These are phyloP conservation scores for Poa pratensis DNA, from an alignment of 176 grass and related monocot species.

Conservation along the genomic window DNA sequence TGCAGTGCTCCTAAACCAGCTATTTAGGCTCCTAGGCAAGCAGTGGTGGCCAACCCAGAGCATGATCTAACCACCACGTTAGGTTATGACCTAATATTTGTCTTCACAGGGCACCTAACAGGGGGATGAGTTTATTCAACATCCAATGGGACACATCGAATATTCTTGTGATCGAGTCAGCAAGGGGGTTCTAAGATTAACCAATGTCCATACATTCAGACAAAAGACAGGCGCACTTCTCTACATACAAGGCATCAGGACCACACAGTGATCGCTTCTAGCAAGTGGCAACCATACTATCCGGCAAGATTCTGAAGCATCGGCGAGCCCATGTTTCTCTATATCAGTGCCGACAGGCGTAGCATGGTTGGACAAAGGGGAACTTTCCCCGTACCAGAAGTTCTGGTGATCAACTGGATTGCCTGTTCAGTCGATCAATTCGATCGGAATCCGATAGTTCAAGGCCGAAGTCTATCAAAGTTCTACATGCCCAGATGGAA, in stretches of 20 bases:
- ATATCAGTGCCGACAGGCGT: constrained; percentile 10
- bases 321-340: not conserved
- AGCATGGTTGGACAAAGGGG: constrained; percentile 22
- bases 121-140: constrained; percentile 3
- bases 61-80: constrained; percentile 6
- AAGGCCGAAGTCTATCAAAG: not conserved
- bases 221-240: constrained; percentile 17
- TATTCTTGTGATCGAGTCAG: constrained; percentile 6
- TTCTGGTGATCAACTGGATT: not conserved
- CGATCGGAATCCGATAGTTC: not conserved
- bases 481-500: not conserved
- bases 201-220: constrained; percentile 16
- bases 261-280: constrained; percentile 17
- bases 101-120: constrained; percentile 18
- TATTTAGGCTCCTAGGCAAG: not conserved
- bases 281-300: constrained; percentile 1
- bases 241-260: not conserved
- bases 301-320: constrained; percentile 19
- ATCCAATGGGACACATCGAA: not conserved
- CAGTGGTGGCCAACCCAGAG: constrained; percentile 23
- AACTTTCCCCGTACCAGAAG: not conserved
- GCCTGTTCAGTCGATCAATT: not conserved
- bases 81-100: constrained; percentile 3
- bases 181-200: not conserved
- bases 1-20: constrained; percentile 17